Evolutionary conservation across 352 stramenopile genomes (phyloP), one percentile per base, ranked within the genome.

Genomic region (Pilasporangium apinafurcum): DNA sequence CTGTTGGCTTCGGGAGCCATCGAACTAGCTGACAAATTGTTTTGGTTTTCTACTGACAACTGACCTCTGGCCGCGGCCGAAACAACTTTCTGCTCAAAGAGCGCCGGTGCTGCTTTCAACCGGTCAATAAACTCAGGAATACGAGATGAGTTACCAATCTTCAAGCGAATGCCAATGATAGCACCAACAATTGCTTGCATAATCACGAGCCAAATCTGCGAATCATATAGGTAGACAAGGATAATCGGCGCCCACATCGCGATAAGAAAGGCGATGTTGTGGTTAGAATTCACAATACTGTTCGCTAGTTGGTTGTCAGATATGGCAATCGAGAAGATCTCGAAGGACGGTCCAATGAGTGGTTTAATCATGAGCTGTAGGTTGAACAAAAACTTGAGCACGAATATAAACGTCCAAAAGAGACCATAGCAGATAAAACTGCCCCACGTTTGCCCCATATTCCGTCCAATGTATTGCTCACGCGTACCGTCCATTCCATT

Each of bases 301-400:
- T 86, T 78, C 45, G 63, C 57, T 2, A 70, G 51, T 42, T 74
- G 56, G 1, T 38, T 32, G 13, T 59, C 38, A 6, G 77, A 68
- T 16, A 83, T 37, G 36, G 80, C 61, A 33, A 92, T 82, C 37
- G 65, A 84, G 33, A 87, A 98, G 35, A 99, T 89, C 65, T 98
- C 72, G 41, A 99, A 76, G 5, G 90, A 96, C n/a, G 96, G 95
- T 4, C 96, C 84, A 26, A 98, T 97, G 30, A 98, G 91, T 32
- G 87, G 90, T 56, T 97, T 97, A 31, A 98, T 85, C 73, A 98
- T 97, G 48, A 98, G 97, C 43, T 97, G 71, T 53, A 98, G 92
- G 26, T 96, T 98, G 58, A 99, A 99, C 37, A 92, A 80, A 24
- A 99, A 85, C 73, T 99, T 99, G 77, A 90, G 95, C 24, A 81